Conservation (phyloP, 352 stramenopile species). For the Poterioochromonas sp. region DNA sequence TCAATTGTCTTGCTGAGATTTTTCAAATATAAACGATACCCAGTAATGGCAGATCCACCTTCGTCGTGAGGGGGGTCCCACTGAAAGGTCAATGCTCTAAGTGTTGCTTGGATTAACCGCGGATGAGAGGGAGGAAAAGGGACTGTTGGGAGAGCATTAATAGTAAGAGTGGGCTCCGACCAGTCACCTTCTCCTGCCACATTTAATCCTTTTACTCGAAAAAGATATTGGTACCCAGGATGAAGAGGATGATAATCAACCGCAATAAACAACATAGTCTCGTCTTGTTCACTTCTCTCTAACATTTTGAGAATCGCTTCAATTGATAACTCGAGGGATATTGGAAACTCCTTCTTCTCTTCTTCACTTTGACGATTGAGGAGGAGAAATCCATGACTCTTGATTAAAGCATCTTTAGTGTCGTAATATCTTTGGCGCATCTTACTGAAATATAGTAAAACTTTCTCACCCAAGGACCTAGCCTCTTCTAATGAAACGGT, state of each 20-base stretch:
- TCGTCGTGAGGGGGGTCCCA: conserved; percentile 6
- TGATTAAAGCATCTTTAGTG: background rate
- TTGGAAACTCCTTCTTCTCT: background rate
- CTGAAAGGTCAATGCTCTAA: background rate
- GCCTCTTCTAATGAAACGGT: background rate
- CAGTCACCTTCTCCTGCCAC: background rate
- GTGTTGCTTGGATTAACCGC: background rate
- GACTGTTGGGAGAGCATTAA: background rate
- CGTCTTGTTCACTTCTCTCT: background rate
- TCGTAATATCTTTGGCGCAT: background rate
- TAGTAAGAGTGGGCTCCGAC: background rate
- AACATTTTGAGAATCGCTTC: background rate
- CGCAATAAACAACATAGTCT: background rate
- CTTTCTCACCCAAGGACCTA: background rate
- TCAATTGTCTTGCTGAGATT: background rate
- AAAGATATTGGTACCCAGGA: background rate
- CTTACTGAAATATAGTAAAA: background rate
- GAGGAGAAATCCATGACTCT: background rate
- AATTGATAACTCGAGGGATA: background rate
- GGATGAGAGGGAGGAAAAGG: background rate
- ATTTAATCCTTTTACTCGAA: conserved; percentile 1
- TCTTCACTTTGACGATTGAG: background rate
- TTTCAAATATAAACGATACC: background rate
- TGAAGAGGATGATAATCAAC: background rate
- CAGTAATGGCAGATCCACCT: background rate